Base-by-base conservation (phyloP, 2,329 filamentous ascomycete genomes). In the Paraphoma sp. region DNA sequence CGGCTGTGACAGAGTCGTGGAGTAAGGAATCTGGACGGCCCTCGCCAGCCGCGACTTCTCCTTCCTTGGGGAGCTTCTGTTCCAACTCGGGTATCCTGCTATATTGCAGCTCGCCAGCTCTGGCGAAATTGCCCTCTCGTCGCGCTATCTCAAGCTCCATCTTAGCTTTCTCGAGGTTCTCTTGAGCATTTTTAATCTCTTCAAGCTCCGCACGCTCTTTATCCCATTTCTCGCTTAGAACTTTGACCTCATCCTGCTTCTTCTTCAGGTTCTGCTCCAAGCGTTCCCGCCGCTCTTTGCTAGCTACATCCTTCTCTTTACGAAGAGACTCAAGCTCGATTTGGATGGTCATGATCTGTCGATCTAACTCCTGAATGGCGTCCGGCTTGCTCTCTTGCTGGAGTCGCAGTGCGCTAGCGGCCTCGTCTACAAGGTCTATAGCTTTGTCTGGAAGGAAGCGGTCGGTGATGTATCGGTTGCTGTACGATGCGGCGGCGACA, bases 321-420 rank as follows among this genome's bases (percentile, higher is more conserved):
- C 94, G 87, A 42, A 99, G 79, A 59, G 93, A 97, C 74, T 98
- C 95, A 0, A 98, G 83, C 75, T 99, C 94, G 60, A 99, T 98
- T 72, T 97, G 94, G 12, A 98, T 92, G 0, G 94, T 98, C 87
- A 97, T 96, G 57, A 98, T 97, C 70, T 93, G 92, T 59, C 96
- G 91, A 69, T 98, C 94, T 1, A 98, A 86, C 48, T 90, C 87
- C 80, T 96, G 92, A 33, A 99, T 97, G 8, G 94, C 88, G 66
- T 98, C 95, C 0, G 95, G 95, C 68, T 97, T 98, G 67, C 92
- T 97, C 76, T 99, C 95, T 77, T 98, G 95, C 72, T 98, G 94
- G 31, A 98, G 79, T 44, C 96, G 88, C 9, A 98, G 81, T 18
- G 93, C 92, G 57, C 91, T 96, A 1, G 94, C 93, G 9, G 95